These are phyloP conservation scores for Metschnikowia santaceciliae DNA, from an alignment of 805 yeast genomes.

Conservation along the genomic window DNA sequence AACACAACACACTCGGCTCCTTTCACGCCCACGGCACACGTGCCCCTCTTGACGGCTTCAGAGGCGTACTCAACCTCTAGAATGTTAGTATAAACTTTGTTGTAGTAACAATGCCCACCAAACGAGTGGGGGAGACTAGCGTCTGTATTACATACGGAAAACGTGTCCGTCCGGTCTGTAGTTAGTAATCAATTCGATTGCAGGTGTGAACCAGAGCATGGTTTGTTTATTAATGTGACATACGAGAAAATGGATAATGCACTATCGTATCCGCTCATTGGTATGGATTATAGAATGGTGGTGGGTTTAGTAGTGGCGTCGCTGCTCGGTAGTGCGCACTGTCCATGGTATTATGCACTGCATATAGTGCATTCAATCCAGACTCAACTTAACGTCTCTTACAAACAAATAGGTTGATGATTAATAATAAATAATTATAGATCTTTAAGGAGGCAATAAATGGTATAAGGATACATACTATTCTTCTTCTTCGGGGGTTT, in stretches of 20 bases:
- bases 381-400: too few species aligned
- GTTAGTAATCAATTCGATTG: slow-evolving; percentile 25
- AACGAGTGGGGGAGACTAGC: background rate
- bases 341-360: background rate
- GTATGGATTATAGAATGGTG: background rate
- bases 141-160: slow-evolving; percentile 57
- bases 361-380: background rate
- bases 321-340: slow-evolving; percentile 7
- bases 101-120: background rate
- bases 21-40: slow-evolving; percentile 96
- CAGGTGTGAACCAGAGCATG: too few species aligned
- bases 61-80: slow-evolving; percentile 91
- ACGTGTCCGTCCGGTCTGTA: slow-evolving; percentile 97
- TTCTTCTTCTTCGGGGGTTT: too few species aligned
- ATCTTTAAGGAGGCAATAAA: too few species aligned
- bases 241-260: slow-evolving; percentile 95
- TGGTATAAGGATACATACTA: too few species aligned
- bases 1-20: slow-evolving; percentile 85
- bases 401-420: too few species aligned
- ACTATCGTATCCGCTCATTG: slow-evolving; percentile 98
- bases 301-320: slow-evolving; percentile 7
- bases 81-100: slow-evolving; percentile 26
- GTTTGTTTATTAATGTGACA: slow-evolving; percentile 27
- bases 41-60: slow-evolving; percentile 97
- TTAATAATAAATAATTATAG: too few species aligned